Evolutionary conservation across 2,329 filamentous ascomycete species (phyloP), one percentile per base, ranked within the genome.

Genomic region (Daldinia eschscholtzii): DNA sequence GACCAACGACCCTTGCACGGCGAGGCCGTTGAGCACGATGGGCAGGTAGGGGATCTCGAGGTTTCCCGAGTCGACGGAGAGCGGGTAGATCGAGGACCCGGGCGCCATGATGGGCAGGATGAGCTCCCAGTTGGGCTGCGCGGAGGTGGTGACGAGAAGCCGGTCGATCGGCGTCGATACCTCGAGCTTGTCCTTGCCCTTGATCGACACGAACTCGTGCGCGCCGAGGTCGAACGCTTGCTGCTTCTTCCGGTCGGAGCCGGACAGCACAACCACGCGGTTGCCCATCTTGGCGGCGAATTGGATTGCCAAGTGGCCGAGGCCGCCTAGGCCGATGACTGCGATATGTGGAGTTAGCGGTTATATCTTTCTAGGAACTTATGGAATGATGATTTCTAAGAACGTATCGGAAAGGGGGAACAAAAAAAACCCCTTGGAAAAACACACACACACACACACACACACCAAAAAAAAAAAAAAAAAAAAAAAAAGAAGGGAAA

Each of bases 241-340:
- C 0, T 88, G 86, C 76, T 86, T 86, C 83, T 93, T 93, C 75
- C 80, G 82, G 64, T 90, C 86, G 2, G 84, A 85, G 7, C 87
- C 83, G 1, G 87, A 89, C 68, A 92, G 84, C 5, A 91, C 90
- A 28, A 90, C 85, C 10, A 91, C 88, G 37, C 87, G 83, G 79
- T 84, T 89, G 28, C 90, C 90, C 86, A 91, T 89, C 81, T 90
- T 90, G 50, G 84, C 81, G 0, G 89, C 89, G 74, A 90, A 91
- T 76, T 91, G 89, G 70, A 92, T 90, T 2, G 89, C 89, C 44
- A 92, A 76, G 76, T 92, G 89, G 5, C 89, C 89, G 2, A 91
- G 83, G 23, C 90, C 90, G 61, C 91, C 86, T 46, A 92, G 82
- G 50, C 89, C 91, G 35, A 92, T 83, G 71, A 85, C 75, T 52